Evolutionary conservation across 83 land plant genomes (phyloP).

Genomic region (Picea abies): DNA sequence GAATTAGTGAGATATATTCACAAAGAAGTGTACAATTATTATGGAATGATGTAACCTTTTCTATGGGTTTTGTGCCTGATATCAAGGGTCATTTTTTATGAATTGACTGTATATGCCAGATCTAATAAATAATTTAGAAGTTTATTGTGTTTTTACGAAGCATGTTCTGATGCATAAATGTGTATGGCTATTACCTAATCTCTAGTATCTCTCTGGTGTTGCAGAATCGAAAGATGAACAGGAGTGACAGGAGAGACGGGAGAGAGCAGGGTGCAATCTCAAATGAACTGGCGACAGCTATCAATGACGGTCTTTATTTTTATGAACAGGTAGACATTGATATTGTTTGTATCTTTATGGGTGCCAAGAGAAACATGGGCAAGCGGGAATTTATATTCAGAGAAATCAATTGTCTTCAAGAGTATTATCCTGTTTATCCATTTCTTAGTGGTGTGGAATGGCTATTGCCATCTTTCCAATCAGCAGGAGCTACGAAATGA

Average conservation of each 20-base stretch:
- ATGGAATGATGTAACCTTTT: not conserved
- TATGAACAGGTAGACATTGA: constrained; percentile 88
- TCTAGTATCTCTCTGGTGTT: not conserved
- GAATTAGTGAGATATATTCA: too few relatives aligned
- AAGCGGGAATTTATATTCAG: not conserved
- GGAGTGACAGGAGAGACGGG: constrained; percentile 41
- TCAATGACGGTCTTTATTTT: constrained; percentile 93
- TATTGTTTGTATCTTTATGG: constrained; percentile 9
- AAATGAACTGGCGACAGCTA: constrained; percentile 75
- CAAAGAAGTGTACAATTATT: not conserved
- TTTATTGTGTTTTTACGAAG: not conserved
- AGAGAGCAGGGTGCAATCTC: constrained; percentile 61
- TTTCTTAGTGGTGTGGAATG: not conserved
- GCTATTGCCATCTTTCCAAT: not conserved
- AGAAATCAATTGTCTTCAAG: not conserved
- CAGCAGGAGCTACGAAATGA: constrained; percentile 28
- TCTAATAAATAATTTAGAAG: too few relatives aligned
- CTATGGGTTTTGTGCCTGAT: not conserved
- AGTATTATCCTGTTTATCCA: not conserved
- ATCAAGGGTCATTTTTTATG: not conserved
- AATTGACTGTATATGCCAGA: not conserved
- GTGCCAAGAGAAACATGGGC: not conserved
- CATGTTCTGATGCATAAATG: not conserved
- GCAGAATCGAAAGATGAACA: constrained; percentile 35
- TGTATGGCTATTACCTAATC: not conserved